phyloP scores from a whole-genome alignment of 202 grass and related monocot genomes.

The Tripidium arundinaceum region DNA sequence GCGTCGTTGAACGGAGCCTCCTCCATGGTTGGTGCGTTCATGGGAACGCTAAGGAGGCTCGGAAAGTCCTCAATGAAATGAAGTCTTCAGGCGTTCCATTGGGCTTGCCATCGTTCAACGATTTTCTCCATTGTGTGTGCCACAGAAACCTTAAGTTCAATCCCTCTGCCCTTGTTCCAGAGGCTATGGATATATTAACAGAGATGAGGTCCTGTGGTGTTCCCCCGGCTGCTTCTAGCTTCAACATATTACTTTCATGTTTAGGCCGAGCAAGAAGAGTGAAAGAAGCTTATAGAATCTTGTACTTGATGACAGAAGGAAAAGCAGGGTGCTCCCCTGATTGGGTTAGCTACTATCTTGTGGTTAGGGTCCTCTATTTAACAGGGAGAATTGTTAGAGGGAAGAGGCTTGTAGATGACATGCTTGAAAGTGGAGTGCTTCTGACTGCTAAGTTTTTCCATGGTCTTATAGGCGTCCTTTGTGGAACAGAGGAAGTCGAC shows the following conservation, averaged over 20 bases:
- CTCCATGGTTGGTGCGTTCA: slow-evolving; percentile 67
- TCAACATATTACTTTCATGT: slow-evolving; percentile 79
- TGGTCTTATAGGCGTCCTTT: slow-evolving; percentile 55
- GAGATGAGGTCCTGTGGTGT: slow-evolving; percentile 56
- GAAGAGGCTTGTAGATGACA: slow-evolving; percentile 50
- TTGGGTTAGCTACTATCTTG: slow-evolving; percentile 69
- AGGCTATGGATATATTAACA: slow-evolving; percentile 50
- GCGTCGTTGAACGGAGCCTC: slow-evolving; percentile 44
- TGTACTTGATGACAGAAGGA: slow-evolving; percentile 58
- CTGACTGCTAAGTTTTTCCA: slow-evolving; percentile 52
- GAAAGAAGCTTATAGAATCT: slow-evolving; percentile 64
- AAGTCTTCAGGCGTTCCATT: slow-evolving; percentile 34
- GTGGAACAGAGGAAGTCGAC: slow-evolving; percentile 54
- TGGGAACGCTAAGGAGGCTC: slow-evolving; percentile 55
- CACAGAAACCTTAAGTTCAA: slow-evolving; percentile 65
- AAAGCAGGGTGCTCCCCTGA: slow-evolving; percentile 54
- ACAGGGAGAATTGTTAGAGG: slow-evolving; percentile 56
- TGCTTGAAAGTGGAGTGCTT: slow-evolving; percentile 53
- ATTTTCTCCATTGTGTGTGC: slow-evolving; percentile 55
- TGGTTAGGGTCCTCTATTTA: slow-evolving; percentile 61
- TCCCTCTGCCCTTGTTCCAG: slow-evolving; percentile 57
- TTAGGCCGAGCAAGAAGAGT: slow-evolving; percentile 58
- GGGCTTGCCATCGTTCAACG: slow-evolving; percentile 48
- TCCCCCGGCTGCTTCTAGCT: slow-evolving; percentile 40
- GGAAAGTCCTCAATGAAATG: slow-evolving; percentile 48